phyloP scores from a whole-genome alignment of 1,139 yeast genomes.

The Yamadazyma spencermartinsiae region DNA sequence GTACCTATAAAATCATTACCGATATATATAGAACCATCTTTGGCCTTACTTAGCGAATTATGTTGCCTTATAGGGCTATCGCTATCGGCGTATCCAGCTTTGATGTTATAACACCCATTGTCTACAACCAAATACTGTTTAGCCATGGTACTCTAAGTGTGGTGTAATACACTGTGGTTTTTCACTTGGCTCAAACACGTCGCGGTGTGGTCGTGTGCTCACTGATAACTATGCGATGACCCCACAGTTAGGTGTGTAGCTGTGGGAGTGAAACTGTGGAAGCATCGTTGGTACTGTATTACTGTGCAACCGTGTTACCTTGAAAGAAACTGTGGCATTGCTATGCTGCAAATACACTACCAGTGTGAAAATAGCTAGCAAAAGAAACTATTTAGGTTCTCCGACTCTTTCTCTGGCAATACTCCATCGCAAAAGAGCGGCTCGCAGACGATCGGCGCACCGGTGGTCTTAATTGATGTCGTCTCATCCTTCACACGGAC shows the following conservation, averaged over 20 bases:
- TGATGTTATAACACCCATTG: conserved; percentile 84
- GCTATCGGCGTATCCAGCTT: conserved; percentile 56
- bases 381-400: neutral
- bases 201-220: neutral
- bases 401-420: too few relatives aligned
- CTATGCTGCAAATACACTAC: too few relatives aligned
- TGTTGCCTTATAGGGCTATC: conserved; percentile 51
- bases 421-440: neutral
- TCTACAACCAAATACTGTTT: conserved; percentile 52
- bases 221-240: neutral
- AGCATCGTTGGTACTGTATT: too few relatives aligned
- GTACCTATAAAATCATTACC: conserved; percentile 69
- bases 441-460: conserved; percentile 1
- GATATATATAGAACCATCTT: conserved; percentile 70
- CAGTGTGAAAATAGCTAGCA: too few relatives aligned
- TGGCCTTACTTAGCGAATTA: conserved; percentile 73
- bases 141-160: conserved; percentile 1
- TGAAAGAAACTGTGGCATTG: too few relatives aligned
- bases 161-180: neutral
- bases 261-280: neutral
- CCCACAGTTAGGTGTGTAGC: neutral
- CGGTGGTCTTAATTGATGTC: neutral
- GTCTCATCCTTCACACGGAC: neutral
- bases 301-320: too few relatives aligned
- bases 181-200: too few relatives aligned